Conservation (phyloP, 495 filamentous ascomycete genomes). For the Penicillium waksmanii region DNA sequence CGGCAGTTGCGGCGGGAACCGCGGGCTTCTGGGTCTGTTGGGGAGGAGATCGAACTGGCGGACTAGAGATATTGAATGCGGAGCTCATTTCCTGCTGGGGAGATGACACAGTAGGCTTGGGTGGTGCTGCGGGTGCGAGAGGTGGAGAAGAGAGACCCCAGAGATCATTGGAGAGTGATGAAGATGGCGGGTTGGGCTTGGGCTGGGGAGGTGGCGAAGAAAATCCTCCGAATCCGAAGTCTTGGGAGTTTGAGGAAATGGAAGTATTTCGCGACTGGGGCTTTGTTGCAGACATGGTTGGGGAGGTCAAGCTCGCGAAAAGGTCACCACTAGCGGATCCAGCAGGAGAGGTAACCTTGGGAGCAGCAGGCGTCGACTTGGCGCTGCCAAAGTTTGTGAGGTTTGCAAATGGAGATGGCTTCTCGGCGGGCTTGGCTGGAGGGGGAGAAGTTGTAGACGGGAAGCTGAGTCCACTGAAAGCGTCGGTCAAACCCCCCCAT, state of each 20-base stretch:
- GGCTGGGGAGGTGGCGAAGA: slow-evolving; percentile 46
- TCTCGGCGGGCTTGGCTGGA: slow-evolving; percentile 55
- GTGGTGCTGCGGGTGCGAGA: slow-evolving; percentile 43
- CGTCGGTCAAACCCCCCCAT: slow-evolving; percentile 79
- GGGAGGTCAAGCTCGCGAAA: slow-evolving; percentile 72
- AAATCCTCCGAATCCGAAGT: slow-evolving; percentile 53
- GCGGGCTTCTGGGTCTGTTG: slow-evolving; percentile 35
- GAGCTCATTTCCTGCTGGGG: slow-evolving; percentile 56
- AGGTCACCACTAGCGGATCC: slow-evolving; percentile 68
- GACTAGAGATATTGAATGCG: slow-evolving; percentile 78
- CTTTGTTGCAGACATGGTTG: slow-evolving; percentile 52
- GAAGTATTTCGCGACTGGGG: slow-evolving; percentile 45
- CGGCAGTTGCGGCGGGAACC: slow-evolving; percentile 36
- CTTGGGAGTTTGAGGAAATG: slow-evolving; percentile 55
- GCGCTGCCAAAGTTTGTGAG: slow-evolving; percentile 63
- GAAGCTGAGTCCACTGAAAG: slow-evolving; percentile 84
- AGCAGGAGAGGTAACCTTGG: slow-evolving; percentile 52
- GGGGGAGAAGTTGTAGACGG: slow-evolving; percentile 58
- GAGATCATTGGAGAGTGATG: slow-evolving; percentile 63
- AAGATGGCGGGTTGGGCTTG: slow-evolving; percentile 47
- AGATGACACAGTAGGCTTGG: slow-evolving; percentile 42
- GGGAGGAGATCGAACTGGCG: slow-evolving; percentile 50
- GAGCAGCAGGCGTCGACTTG: slow-evolving; percentile 57
- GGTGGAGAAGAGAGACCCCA: slow-evolving; percentile 76
- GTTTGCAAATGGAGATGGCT: slow-evolving; percentile 72